Evolutionary conservation across 345 rosid species (phyloP), one percentile per base, ranked within the genome.

Genomic region (Salix viminalis): DNA sequence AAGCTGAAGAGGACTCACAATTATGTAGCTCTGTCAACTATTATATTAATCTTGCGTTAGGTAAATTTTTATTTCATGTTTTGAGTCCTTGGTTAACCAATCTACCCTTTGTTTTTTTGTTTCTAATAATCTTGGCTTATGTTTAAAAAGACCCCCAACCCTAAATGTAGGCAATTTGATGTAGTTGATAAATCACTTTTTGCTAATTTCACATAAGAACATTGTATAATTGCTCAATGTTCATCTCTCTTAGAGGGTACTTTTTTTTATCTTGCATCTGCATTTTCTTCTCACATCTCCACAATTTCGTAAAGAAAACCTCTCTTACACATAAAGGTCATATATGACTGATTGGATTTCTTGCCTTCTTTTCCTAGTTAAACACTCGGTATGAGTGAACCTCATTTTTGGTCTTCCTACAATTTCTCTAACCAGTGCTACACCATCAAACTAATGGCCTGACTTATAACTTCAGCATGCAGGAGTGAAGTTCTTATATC

Each of bases 21-120:
- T 56, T 95, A 62, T 93, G 98, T 83, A 75, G 80, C 83, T 81
- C 93, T 36, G 91, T 93, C 74, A 95, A 93, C 82, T 81, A 85
- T 76, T 80, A 79, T 81, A 85, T 93, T 60, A 95, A 95, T 81
- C 88, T 82, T 79, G 96, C 94, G 68, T 75, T 95, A 86, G 98
- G 97, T 92, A 87, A 37, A 34, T 74, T 34, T 62, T 72, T 6
- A 46, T 12, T 61, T 58, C 15, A 19, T 32, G 1, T 68, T 73
- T 23, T 32, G 7, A 5, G 58, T 52, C 58, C n/a, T 52, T 52
- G 23, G 67, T 50, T 26, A 39, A 61, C 6, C 1, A 39, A 39
- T 32, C 66, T 23, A 32, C 37, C 37, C 28, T 48, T 52, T 52
- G 24, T 16, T 9, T 14, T 32, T 37, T 14, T 16, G 18, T 67